Conservation (phyloP, 2,329 filamentous ascomycete genomes). For the Pezicula neosporulosa region DNA sequence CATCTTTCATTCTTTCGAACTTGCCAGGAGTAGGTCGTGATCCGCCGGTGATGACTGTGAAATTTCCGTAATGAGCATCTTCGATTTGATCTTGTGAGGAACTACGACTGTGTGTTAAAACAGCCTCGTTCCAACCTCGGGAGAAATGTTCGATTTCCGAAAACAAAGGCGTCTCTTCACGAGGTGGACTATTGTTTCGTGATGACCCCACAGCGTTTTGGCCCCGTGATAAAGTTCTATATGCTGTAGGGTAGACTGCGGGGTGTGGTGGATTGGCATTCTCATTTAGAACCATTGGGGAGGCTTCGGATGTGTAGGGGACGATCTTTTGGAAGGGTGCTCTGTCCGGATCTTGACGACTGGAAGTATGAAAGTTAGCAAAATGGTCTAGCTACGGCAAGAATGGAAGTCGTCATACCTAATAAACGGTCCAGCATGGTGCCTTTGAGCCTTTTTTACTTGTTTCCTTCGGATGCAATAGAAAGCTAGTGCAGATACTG, state of each 20-base stretch:
- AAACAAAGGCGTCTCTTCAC: not conserved
- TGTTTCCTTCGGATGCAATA: too few relatives aligned
- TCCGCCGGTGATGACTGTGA: not conserved
- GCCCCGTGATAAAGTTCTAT: not conserved
- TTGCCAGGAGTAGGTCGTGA: not conserved
- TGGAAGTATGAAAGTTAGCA: too few relatives aligned
- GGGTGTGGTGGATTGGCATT: not conserved
- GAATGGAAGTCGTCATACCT: too few relatives aligned
- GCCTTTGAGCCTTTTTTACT: too few relatives aligned
- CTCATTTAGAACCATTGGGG: not conserved
- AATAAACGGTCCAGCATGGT: too few relatives aligned
- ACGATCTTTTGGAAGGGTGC: too few relatives aligned
- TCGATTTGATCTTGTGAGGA: not conserved
- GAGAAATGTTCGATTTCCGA: conserved; percentile 1
- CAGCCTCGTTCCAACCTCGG: not conserved
- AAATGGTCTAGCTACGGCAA: too few relatives aligned
- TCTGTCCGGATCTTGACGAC: too few relatives aligned
- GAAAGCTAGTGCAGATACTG: too few relatives aligned
- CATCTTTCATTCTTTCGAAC: not conserved
- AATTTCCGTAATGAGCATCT: too few relatives aligned
- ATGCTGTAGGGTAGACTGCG: not conserved
- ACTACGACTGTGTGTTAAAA: not conserved
- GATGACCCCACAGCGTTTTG: not conserved
- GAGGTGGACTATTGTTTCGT: not conserved
- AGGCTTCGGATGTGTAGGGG: too few relatives aligned